Conservation (phyloP, 2,329 filamentous ascomycete species). For the Clarireedia hainanense region DNA sequence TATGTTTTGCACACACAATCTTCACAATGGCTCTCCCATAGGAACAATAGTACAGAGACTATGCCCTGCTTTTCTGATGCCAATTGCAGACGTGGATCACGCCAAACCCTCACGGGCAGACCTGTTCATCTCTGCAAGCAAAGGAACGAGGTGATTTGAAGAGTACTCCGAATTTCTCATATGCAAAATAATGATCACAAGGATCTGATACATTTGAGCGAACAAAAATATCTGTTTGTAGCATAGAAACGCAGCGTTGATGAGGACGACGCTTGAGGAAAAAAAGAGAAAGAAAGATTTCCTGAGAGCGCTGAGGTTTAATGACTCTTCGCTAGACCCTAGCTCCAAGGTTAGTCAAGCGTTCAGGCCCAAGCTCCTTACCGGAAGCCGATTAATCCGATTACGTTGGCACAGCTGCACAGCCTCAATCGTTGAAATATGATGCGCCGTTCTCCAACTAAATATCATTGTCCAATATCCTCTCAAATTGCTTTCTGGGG, state of each 20-base stretch:
- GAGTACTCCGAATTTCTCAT: slow-evolving; percentile 99
- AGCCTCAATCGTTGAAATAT: slow-evolving; percentile 4
- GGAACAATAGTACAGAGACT: slow-evolving; percentile 40
- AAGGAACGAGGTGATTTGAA: slow-evolving; percentile 50
- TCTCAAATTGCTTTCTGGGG: background rate
- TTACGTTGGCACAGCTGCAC: background rate
- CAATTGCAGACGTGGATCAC: slow-evolving; percentile 76
- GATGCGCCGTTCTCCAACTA: background rate
- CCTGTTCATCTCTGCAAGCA: slow-evolving; percentile 39
- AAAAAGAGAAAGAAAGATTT: slow-evolving; percentile 7
- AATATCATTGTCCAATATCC: background rate
- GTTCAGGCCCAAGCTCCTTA: background rate
- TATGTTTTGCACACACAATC: slow-evolving; percentile 63
- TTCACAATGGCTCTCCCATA: slow-evolving; percentile 92
- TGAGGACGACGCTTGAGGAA: slow-evolving; percentile 62
- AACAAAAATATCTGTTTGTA: slow-evolving; percentile 57
- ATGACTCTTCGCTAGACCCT: background rate
- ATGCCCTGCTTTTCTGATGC: slow-evolving; percentile 83
- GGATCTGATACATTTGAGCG: slow-evolving; percentile 27
- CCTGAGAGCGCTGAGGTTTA: background rate
- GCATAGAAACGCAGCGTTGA: slow-evolving; percentile 96
- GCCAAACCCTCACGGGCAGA: slow-evolving; percentile 83
- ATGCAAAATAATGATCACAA: slow-evolving; percentile 44
- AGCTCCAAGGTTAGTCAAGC: background rate
- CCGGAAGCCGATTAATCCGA: background rate